Evolutionary conservation across 305 asterid species (phyloP).

Genomic region (Lippia alba): DNA sequence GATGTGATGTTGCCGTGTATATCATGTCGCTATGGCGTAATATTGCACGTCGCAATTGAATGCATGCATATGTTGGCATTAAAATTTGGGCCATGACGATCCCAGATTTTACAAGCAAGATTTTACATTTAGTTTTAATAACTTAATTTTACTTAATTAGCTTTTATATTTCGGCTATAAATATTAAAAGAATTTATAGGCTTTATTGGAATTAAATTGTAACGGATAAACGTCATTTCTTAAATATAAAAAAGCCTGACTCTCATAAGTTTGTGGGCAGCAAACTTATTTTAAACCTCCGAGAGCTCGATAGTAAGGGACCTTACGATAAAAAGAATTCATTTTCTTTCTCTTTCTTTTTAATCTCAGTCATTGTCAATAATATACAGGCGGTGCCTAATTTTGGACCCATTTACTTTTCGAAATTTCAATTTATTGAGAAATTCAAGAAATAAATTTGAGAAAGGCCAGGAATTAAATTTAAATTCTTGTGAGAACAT

Average conservation of each 20-base stretch:
- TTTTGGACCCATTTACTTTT: slow-evolving; percentile 45
- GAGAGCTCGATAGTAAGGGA: too few relatives aligned
- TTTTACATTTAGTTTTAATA: too few relatives aligned
- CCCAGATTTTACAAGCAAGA: not conserved
- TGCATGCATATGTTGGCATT: not conserved
- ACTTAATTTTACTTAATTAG: too few relatives aligned
- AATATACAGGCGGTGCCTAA: slow-evolving; percentile 63
- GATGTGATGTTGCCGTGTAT: not conserved
- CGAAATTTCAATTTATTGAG: slow-evolving; percentile 24
- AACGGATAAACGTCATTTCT: too few relatives aligned
- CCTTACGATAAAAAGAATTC: too few relatives aligned
- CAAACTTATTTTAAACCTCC: too few relatives aligned
- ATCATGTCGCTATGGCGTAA: not conserved
- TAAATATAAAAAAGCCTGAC: too few relatives aligned
- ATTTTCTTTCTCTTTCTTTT: not conserved
- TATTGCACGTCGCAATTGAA: not conserved
- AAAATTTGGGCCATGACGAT: not conserved
- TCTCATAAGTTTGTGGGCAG: too few relatives aligned
- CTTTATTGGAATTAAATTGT: too few relatives aligned
- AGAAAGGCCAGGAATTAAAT: not conserved
- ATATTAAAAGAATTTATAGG: too few relatives aligned
- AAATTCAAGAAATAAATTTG: not conserved
- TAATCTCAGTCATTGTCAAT: slow-evolving; percentile 36
- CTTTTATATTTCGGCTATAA: too few relatives aligned
- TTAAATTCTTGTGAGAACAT: too few relatives aligned